A percentile compares a stretch with the other conserved stretches of the same genome.
Conservation (phyloP, 176 grass and related monocot genomes). For the Zoysia japonica region DNA sequence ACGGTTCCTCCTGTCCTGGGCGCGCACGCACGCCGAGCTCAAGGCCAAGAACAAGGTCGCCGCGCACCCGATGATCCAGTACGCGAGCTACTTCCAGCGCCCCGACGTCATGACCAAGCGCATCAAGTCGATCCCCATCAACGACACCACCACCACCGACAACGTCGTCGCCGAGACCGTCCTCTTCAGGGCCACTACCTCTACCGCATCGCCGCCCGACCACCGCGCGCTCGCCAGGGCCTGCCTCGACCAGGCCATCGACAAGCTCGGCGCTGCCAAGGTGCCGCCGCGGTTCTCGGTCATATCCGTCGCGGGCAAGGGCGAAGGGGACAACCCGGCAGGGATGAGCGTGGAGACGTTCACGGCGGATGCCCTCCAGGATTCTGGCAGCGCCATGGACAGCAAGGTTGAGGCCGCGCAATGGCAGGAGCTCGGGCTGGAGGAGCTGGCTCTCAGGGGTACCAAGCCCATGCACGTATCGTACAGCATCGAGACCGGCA, state of each 20-base stretch:
- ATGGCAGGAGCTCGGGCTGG: slow-evolving; percentile 64
- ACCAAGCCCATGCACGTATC: slow-evolving; percentile 55
- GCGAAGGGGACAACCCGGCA: slow-evolving; percentile 15
- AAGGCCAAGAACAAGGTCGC: slow-evolving; percentile 31
- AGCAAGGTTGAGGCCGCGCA: not conserved
- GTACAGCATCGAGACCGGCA: slow-evolving; percentile 27
- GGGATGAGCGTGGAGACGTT: slow-evolving; percentile 37
- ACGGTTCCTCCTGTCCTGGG: slow-evolving; percentile 65
- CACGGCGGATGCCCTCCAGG: not conserved
- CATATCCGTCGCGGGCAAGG: slow-evolving; percentile 7
- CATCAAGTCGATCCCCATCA: slow-evolving; percentile 46
- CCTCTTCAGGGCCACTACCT: slow-evolving; percentile 47
- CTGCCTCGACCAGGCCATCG: slow-evolving; percentile 42
- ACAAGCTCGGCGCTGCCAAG: not conserved
- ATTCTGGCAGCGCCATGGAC: not conserved
- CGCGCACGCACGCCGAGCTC: slow-evolving; percentile 51
- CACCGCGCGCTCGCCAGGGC: slow-evolving; percentile 41
- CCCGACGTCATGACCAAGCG: slow-evolving; percentile 20
- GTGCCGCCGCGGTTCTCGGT: slow-evolving; percentile 37
- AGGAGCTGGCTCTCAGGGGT: slow-evolving; percentile 53
- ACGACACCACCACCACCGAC: not conserved
- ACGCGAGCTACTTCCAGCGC: slow-evolving; percentile 59
- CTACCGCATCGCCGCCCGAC: not conserved
- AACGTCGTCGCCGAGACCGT: slow-evolving; percentile 7
- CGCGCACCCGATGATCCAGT: slow-evolving; percentile 44